phyloP scores from a whole-genome alignment of 345 rosid genomes.

The Erodium maritimum region DNA sequence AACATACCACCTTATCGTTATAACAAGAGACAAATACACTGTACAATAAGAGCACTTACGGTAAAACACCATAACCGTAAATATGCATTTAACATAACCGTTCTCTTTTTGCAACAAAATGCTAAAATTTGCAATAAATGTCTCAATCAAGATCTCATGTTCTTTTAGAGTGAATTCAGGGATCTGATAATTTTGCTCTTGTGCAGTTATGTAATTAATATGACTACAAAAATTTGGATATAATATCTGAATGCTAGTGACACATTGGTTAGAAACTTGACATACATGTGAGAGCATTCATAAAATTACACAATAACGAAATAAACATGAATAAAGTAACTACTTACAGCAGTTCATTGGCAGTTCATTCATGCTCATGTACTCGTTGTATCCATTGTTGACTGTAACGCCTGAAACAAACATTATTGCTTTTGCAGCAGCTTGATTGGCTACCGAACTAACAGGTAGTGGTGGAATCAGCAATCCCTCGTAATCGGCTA shows the following conservation, averaged over 20 bases:
- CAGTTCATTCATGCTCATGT: slow-evolving; percentile 64
- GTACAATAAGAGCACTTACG: background rate
- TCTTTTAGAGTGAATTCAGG: too few species aligned
- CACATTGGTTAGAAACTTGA: background rate
- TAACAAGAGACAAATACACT: background rate
- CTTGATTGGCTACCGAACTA: slow-evolving; percentile 70
- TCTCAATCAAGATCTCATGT: background rate
- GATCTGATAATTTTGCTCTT: background rate
- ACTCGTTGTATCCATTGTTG: slow-evolving; percentile 50
- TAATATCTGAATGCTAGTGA: background rate
- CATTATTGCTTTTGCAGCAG: slow-evolving; percentile 76
- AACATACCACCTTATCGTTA: background rate
- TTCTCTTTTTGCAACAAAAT: background rate
- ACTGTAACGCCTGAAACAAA: slow-evolving; percentile 47
- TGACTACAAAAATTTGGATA: background rate
- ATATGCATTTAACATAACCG: too few species aligned
- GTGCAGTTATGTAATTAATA: background rate
- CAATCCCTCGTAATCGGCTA: slow-evolving; percentile 72
- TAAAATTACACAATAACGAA: background rate
- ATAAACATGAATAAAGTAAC: background rate
- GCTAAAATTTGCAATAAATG: too few species aligned
- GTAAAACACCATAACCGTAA: background rate
- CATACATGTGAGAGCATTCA: background rate
- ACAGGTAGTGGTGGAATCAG: slow-evolving; percentile 62
- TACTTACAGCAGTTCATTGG: slow-evolving; percentile 65